phyloP scores from a whole-genome alignment of 805 yeast genomes.

The Metschnikowia matae region DNA sequence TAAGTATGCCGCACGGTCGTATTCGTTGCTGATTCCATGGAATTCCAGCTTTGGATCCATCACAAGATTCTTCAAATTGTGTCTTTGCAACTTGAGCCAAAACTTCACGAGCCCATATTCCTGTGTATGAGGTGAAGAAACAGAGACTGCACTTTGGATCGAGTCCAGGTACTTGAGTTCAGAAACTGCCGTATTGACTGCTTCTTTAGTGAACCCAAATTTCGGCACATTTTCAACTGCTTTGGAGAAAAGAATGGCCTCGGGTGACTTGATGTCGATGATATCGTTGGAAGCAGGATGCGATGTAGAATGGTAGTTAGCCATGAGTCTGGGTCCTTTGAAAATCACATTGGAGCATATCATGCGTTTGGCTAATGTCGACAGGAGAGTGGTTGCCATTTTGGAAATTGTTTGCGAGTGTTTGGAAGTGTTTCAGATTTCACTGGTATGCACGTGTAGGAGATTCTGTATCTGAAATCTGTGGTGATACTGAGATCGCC shows the following conservation, averaged over 20 bases:
- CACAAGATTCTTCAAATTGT: slow-evolving; percentile 30
- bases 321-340: background rate
- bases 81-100: slow-evolving; percentile 43
- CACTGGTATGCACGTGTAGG: background rate
- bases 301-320: slow-evolving; percentile 32
- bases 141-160: slow-evolving; percentile 38
- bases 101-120: slow-evolving; percentile 55
- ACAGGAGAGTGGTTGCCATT: background rate
- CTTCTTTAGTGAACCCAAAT: slow-evolving; percentile 46
- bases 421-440: background rate
- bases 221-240: slow-evolving; percentile 44
- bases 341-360: background rate
- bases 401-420: background rate
- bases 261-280: slow-evolving; percentile 30
- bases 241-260: slow-evolving; percentile 37
- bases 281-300: slow-evolving; percentile 35
- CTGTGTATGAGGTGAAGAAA: slow-evolving; percentile 19
- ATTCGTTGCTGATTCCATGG: slow-evolving; percentile 29
- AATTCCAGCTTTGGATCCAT: slow-evolving; percentile 21
- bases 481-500: background rate
- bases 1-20: slow-evolving; percentile 41
- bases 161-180: slow-evolving; percentile 50
- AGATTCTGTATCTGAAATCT: background rate
- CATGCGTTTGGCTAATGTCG: background rate
- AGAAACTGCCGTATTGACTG: slow-evolving; percentile 49